A percentile compares a stretch with the other conserved stretches of the same genome.
Evolutionary conservation across 2,329 filamentous ascomycete genomes (phyloP).

Genomic region (Colletotrichum sp.): DNA sequence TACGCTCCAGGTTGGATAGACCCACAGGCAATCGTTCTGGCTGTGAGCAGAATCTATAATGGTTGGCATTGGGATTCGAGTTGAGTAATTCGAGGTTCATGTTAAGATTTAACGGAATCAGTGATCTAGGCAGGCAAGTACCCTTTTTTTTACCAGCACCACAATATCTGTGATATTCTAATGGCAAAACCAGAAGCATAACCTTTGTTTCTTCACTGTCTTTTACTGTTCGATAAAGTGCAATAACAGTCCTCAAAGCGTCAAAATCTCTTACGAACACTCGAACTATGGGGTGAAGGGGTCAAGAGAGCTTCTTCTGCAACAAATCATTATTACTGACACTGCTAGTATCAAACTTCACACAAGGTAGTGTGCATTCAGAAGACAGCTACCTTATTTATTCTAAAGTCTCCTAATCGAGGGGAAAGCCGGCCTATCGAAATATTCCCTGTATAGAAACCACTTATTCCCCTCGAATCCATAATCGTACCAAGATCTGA

Average conservation of each 20-base stretch:
- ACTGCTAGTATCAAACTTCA: no score
- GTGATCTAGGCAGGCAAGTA: fast-evolving
- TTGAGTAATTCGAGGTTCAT: background rate
- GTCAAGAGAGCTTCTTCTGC: no score
- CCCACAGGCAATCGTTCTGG: fast-evolving
- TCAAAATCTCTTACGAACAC: no score
- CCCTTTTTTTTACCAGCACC: background rate
- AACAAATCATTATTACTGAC: no score
- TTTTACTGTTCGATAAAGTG: background rate
- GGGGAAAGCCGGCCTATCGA: no score
- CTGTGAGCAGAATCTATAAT: background rate
- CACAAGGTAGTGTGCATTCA: no score
- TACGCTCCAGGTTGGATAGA: background rate
- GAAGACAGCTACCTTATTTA: no score
- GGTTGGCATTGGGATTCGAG: fast-evolving
- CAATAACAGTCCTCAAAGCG: background rate
- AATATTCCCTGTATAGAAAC: no score
- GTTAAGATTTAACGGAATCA: fast-evolving
- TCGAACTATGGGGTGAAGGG: no score
- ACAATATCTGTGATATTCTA: background rate
- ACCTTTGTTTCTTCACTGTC: background rate
- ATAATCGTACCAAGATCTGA: background rate
- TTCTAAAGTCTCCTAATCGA: no score
- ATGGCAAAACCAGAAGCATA: no score
- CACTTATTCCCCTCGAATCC: no score